Evolutionary conservation across 129 eudicot species (phyloP).

Genomic region (Chrysanthemum seticuspe): DNA sequence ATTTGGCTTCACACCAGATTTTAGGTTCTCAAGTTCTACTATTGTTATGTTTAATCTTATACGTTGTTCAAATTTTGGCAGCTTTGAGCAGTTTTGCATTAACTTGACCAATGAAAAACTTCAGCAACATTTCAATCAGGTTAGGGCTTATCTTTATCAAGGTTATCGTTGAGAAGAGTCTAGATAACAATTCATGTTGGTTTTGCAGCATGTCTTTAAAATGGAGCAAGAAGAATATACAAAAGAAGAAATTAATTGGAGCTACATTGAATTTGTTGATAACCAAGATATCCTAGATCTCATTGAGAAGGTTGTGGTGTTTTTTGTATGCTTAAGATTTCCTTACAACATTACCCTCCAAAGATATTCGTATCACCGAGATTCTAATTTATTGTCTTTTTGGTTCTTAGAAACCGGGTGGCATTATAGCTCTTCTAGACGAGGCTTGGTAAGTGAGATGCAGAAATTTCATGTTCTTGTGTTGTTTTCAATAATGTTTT

Average conservation of each 20-base stretch:
- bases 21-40: too few species aligned
- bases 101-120: conserved; percentile 96
- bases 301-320: conserved; percentile 77
- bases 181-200: conserved; percentile 11
- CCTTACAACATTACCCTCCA: conserved; percentile 18
- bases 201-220: conserved; percentile 82
- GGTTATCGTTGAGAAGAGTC: not conserved
- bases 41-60: conserved; percentile 12
- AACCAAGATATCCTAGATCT: conserved; percentile 92
- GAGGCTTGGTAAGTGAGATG: conserved; percentile 84
- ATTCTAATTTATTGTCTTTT: conserved; percentile 23
- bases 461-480: conserved; percentile 1
- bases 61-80: conserved; percentile 32
- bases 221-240: conserved; percentile 99
- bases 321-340: conserved; percentile 14
- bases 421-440: conserved; percentile 91
- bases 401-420: conserved; percentile 87
- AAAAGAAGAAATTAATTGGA: conserved; percentile 89
- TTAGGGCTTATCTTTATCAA: conserved; percentile 20
- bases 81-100: conserved; percentile 97
- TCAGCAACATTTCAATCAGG: conserved; percentile 99
- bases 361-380: conserved; percentile 10
- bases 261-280: conserved; percentile 93
- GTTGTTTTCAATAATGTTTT: not conserved
- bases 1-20: not conserved